Conservation (phyloP, 129 eudicot genomes). For the Centaurea solstitialis region DNA sequence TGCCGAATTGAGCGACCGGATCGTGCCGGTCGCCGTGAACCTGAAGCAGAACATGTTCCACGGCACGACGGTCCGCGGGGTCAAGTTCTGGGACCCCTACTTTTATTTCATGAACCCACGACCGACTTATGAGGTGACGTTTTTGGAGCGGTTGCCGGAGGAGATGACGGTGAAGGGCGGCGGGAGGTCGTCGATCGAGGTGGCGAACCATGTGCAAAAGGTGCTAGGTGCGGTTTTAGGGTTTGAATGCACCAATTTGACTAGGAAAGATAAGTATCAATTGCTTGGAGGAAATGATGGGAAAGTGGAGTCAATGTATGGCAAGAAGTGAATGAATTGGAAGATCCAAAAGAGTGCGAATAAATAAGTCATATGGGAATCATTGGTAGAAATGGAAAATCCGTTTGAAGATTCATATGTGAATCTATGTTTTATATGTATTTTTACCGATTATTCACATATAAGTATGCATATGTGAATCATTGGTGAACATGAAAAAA, state of each 20-base stretch:
- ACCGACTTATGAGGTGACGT: slow-evolving; percentile 78
- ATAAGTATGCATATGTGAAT: background rate
- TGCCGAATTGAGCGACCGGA: slow-evolving; percentile 73
- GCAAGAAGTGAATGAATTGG: slow-evolving; percentile 43
- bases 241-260: slow-evolving; percentile 86
- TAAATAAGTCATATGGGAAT: background rate
- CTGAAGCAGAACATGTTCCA: slow-evolving; percentile 69
- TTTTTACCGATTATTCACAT: background rate
- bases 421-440: background rate
- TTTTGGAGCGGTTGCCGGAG: slow-evolving; percentile 70
- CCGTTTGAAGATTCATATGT: background rate
- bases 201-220: slow-evolving; percentile 89
- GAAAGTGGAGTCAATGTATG: slow-evolving; percentile 85
- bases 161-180: slow-evolving; percentile 72
- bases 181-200: slow-evolving; percentile 70
- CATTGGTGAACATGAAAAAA: background rate
- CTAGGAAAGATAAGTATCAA: slow-evolving; percentile 89
- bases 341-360: background rate
- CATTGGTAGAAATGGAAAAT: background rate
- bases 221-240: slow-evolving; percentile 61
- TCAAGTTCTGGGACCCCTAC: slow-evolving; percentile 86
- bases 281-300: slow-evolving; percentile 98
- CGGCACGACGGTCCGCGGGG: slow-evolving; percentile 80
- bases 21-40: slow-evolving; percentile 83
- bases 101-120: slow-evolving; percentile 85